Percentiles rank a stretch among this genome's conserved stretches.
phyloP scores from a whole-genome alignment of 345 rosid genomes.

The Eucalyptus cladocalyx region DNA sequence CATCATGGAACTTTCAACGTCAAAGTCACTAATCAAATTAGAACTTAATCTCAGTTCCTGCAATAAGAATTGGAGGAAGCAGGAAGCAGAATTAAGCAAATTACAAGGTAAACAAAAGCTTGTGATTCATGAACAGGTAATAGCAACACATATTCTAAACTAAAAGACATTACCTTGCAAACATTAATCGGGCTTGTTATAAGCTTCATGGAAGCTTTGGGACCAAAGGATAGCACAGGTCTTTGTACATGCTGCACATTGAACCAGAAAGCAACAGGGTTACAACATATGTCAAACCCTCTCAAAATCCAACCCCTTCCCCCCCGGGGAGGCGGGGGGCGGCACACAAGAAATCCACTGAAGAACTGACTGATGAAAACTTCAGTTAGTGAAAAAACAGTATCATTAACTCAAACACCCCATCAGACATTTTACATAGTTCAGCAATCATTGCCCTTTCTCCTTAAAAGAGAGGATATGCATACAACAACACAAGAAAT shows the following conservation, averaged over 20 bases:
- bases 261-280: background rate
- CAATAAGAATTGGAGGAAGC: background rate
- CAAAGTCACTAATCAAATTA: conserved; percentile 60
- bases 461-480: background rate
- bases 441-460: background rate
- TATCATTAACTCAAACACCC: background rate
- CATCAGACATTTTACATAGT: background rate
- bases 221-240: conserved; percentile 90
- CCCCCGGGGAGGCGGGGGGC: too few species aligned
- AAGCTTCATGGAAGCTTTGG: conserved; percentile 72
- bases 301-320: background rate
- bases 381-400: background rate
- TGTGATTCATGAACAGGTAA: background rate
- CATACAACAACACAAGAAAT: background rate
- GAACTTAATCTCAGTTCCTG: conserved; percentile 83
- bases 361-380: background rate
- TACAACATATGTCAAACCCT: background rate
- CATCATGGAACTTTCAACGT: conserved; percentile 53
- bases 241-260: conserved; percentile 83
- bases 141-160: background rate
- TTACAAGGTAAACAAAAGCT: background rate
- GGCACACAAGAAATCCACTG: background rate
- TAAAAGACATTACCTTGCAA: conserved; percentile 57
- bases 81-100: background rate
- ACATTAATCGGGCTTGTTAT: conserved; percentile 80